These are phyloP conservation scores for Rhodofomes roseus DNA, from an alignment of 1,284 basidiomycete genomes.

Conservation along the genomic window DNA sequence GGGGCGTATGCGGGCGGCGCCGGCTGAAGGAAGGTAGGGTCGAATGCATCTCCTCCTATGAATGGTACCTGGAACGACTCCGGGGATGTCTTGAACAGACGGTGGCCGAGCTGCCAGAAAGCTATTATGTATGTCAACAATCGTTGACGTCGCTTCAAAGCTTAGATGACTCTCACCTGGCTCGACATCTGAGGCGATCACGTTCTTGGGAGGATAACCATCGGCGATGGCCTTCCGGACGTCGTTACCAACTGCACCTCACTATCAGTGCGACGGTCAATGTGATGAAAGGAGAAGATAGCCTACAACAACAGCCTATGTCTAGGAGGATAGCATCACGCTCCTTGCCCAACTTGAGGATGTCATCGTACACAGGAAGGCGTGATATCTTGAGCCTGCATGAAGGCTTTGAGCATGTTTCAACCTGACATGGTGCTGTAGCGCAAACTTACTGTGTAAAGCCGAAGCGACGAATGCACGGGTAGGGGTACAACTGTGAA, in stretches of 20 bases:
- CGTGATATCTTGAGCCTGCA: conserved; percentile 29
- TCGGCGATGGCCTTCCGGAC: conserved; percentile 36
- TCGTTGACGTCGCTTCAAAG: neutral
- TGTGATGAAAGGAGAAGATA: neutral
- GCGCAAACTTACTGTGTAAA: neutral
- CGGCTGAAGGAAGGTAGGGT: conserved; percentile 30
- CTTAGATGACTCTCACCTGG: conserved; percentile 16
- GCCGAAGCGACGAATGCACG: conserved; percentile 2
- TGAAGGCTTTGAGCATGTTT: neutral
- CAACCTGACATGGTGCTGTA: neutral
- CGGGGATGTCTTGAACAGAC: conserved; percentile 22
- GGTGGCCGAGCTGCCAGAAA: conserved; percentile 20
- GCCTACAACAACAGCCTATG: conserved; percentile 44
- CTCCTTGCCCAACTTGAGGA: conserved; percentile 34
- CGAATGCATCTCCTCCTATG: conserved; percentile 41
- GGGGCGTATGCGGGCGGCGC: conserved; percentile 23
- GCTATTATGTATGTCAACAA: conserved; percentile 14
- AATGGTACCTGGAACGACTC: conserved; percentile 41
- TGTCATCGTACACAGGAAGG: conserved; percentile 37
- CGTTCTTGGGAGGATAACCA: conserved; percentile 28
- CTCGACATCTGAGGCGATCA: conserved; percentile 31
- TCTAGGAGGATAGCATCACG: conserved; percentile 43
- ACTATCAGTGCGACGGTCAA: neutral
- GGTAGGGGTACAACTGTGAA: conserved; percentile 3
- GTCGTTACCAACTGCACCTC: conserved; percentile 37